Percentiles rank a stretch among this genome's conserved stretches.
Evolutionary conservation across 306 rosid species (phyloP).

Genomic region (Psophocarpus tetragonolobus): DNA sequence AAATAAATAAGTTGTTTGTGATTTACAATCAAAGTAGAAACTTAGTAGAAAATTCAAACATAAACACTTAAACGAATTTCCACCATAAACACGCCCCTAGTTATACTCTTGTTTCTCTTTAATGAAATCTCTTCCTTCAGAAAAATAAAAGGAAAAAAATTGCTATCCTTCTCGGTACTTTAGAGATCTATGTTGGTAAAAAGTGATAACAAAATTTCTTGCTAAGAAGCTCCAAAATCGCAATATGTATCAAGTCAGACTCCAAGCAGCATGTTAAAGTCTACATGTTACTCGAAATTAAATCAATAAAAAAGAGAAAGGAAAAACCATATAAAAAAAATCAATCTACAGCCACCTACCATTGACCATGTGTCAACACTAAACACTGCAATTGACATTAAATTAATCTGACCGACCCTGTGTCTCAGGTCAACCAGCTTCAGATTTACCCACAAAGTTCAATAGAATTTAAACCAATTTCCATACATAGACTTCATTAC

Average conservation of each 20-base stretch:
- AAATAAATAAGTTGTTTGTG: no score
- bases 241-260: not conserved
- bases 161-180: not conserved
- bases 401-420: not conserved
- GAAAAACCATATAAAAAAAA: not conserved
- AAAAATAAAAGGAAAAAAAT: not conserved
- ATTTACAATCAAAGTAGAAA: no score
- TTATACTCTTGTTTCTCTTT: not conserved
- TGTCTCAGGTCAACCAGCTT: not conserved
- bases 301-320: not conserved
- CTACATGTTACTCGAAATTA: not conserved
- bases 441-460: not conserved
- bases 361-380: not conserved
- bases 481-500: not conserved
- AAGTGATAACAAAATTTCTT: not conserved
- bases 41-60: no score
- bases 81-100: not conserved
- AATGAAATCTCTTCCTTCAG: not conserved
- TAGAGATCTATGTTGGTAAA: not conserved
- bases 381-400: not conserved
- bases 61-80: no score
- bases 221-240: not conserved
- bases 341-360: not conserved
- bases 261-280: not conserved
- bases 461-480: not conserved